Evolutionary conservation across 1,139 yeast genomes (phyloP).

Genomic region (Lodderomyces theae): DNA sequence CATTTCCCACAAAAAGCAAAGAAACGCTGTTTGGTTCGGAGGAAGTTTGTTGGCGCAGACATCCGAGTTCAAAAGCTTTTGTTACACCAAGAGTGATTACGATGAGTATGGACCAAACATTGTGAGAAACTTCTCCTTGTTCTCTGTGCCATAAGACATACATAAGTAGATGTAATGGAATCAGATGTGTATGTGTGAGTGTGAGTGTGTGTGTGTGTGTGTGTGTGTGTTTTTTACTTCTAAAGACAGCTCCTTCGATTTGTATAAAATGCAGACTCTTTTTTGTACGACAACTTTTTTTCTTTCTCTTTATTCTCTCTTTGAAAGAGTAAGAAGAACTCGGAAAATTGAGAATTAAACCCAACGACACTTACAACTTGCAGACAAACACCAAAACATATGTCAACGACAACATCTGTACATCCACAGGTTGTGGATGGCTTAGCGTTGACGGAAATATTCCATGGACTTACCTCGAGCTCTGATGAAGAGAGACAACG

Average conservation of each 20-base stretch:
- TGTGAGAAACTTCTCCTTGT: slow-evolving; percentile 92
- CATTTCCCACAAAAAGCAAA: slow-evolving; percentile 93
- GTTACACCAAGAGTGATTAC: slow-evolving; percentile 95
- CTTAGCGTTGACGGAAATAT: slow-evolving; percentile 52
- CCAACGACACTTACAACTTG: background rate
- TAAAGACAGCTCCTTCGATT: too few relatives aligned
- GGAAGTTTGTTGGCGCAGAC: slow-evolving; percentile 97
- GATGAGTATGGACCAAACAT: slow-evolving; percentile 98
- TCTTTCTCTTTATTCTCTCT: too few relatives aligned
- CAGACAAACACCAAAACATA: slow-evolving; percentile 10
- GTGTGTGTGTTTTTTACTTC: too few relatives aligned
- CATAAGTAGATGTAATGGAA: background rate
- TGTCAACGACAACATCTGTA: slow-evolving; percentile 20
- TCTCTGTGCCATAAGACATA: slow-evolving; percentile 69
- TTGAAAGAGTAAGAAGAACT: background rate
- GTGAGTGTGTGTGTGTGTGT: too few relatives aligned
- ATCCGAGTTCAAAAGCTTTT: slow-evolving; percentile 91
- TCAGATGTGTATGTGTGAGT: background rate
- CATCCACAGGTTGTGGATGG: slow-evolving; percentile 46
- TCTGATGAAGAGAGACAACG: slow-evolving; percentile 51
- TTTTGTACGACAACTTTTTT: too few relatives aligned
- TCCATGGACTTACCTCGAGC: slow-evolving; percentile 50
- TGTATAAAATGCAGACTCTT: too few relatives aligned
- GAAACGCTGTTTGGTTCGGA: slow-evolving; percentile 99
- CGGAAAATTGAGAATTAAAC: background rate